Evolutionary conservation across 305 asterid species (phyloP), one percentile per base, ranked within the genome.

Genomic region (Fraxinus sp.): DNA sequence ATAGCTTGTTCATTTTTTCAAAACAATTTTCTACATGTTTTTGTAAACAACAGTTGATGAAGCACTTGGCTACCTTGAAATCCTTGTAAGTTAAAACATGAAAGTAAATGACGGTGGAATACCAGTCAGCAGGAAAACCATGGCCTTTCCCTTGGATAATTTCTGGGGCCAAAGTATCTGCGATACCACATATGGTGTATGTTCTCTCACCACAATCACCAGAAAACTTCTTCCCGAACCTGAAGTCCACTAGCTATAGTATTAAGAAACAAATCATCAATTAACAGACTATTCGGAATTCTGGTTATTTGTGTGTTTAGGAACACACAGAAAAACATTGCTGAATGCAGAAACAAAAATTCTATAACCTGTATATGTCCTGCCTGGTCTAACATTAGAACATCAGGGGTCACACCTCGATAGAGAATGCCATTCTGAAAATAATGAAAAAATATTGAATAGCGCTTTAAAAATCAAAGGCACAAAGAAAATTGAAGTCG

Each of bases 71-170:
- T 26, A 66, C 35, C 36, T 20, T 10, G 18, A 22, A 66, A 26
- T 10, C 36, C 35, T 66, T 26, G 32, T 57, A 70, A 41, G 6
- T 39, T 16, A 78, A 11, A 46, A 74, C 55, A 62, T 66, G 80
- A 73, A 86, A 36, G 16, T 52, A 81, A 78, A 76, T 84, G 13
- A 59, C 4, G 5, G 32, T 59, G 30, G 30, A 22, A 76, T 94
- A 95, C 99, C 99, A 95, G 87, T 94, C 99, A 85, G 94, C 97
- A 78, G 94, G 92, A 85, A 94, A 93, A 82, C 97, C 91, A 76
- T 95, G 97, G 84, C 99, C 99, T 86, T 92, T 93, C 81, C 99
- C 99, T 90, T 90, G 97, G 84, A 95, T 91, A 74, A 94, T 90
- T 89, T 95, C 99, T 77, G 99, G 99, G 87, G 98, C 95, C 86